Conservation (phyloP, 1,284 basidiomycete species). For the Sporisorium scitamineum region DNA sequence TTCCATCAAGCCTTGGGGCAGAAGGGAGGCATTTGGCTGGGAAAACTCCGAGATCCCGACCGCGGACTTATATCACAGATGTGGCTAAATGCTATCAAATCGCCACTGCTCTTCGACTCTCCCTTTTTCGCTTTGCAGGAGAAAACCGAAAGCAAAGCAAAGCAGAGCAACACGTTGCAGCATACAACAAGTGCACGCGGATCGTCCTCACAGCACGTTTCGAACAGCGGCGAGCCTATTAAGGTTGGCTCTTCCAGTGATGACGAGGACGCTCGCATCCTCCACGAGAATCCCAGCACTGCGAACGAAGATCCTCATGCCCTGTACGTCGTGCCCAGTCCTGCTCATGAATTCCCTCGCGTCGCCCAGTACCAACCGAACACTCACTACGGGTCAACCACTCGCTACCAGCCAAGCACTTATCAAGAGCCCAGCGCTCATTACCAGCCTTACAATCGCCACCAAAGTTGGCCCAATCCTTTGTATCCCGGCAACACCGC, state of each 20-base stretch:
- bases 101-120: neutral
- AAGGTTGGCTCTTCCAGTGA: neutral
- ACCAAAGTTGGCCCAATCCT: neutral
- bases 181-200: neutral
- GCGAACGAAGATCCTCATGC: neutral
- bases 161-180: neutral
- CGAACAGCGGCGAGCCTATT: neutral
- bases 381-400: neutral
- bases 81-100: neutral
- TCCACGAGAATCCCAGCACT: neutral
- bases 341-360: neutral
- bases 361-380: neutral
- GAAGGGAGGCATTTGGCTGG: constrained; percentile 6
- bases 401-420: neutral
- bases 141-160: neutral
- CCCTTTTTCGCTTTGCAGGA: neutral
- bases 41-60: neutral
- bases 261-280: neutral
- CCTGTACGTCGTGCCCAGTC: neutral
- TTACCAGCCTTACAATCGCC: neutral
- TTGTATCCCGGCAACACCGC: neutral
- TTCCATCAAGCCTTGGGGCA: neutral
- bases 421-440: neutral
- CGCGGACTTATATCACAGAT: neutral
- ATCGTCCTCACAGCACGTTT: neutral